These are phyloP conservation scores for Aspergillus panamensis DNA, from an alignment of 495 filamentous ascomycete genomes.

Conservation along the genomic window DNA sequence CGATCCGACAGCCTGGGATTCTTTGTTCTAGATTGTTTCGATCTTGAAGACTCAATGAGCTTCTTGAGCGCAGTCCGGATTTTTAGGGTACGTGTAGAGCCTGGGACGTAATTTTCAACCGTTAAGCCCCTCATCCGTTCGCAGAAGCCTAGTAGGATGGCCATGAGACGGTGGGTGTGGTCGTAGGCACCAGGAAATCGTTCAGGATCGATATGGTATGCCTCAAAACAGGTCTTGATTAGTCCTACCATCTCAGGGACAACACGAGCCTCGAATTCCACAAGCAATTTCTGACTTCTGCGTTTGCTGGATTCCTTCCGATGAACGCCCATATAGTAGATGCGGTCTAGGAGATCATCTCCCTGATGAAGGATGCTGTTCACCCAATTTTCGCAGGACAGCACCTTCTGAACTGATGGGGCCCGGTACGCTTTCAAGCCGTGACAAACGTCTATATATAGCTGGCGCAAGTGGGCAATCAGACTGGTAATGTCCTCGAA, in stretches of 20 bases:
- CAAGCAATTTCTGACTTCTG: slow-evolving; percentile 10
- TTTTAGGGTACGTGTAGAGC: background rate
- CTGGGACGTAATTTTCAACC: background rate
- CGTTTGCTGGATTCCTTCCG: background rate
- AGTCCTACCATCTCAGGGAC: slow-evolving; percentile 24
- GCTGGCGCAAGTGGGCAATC: background rate
- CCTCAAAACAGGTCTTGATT: slow-evolving; percentile 22
- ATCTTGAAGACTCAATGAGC: slow-evolving; percentile 11
- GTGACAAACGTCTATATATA: slow-evolving; percentile 1
- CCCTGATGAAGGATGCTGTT: slow-evolving; percentile 11
- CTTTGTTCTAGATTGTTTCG: background rate
- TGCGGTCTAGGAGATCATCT: slow-evolving; percentile 7
- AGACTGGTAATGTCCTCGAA: slow-evolving; percentile 1
- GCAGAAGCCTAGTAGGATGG: slow-evolving; percentile 17
- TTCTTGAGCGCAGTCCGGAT: slow-evolving; percentile 7
- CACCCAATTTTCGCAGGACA: slow-evolving; percentile 10
- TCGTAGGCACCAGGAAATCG: slow-evolving; percentile 10
- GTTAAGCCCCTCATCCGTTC: slow-evolving; percentile 11
- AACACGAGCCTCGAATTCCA: slow-evolving; percentile 25
- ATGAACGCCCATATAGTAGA: slow-evolving; percentile 2
- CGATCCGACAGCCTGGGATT: background rate
- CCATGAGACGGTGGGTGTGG: slow-evolving; percentile 16
- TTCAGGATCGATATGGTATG: slow-evolving; percentile 14
- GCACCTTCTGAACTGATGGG: background rate
- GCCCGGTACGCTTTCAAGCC: background rate